Percentiles rank a stretch among this genome's conserved stretches.
These are phyloP conservation scores for Pleurotus ostreatus DNA, from an alignment of 768 basidiomycete species.

Conservation along the genomic window DNA sequence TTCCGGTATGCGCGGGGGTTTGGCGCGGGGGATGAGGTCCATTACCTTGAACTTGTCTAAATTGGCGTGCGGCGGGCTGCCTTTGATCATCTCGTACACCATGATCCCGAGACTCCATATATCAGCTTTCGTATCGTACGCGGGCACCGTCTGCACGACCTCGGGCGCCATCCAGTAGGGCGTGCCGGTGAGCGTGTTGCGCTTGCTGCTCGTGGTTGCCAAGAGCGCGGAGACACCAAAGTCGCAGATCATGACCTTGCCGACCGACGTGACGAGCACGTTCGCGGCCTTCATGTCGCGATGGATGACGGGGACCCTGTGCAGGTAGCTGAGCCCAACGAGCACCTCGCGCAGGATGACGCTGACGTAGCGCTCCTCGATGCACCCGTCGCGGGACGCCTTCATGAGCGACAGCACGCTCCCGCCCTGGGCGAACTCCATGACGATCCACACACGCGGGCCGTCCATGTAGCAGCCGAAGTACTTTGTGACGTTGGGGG, in stretches of 20 bases:
- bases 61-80: slow-evolving; percentile 91
- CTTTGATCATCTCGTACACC: slow-evolving; percentile 94
- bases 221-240: slow-evolving; percentile 97
- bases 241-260: slow-evolving; percentile 95
- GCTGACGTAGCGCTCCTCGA: slow-evolving; percentile 89
- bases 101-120: slow-evolving; percentile 98
- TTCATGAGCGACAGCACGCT: slow-evolving; percentile 94
- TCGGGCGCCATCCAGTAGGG: slow-evolving; percentile 99
- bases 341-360: slow-evolving; percentile 90
- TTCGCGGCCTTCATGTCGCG: slow-evolving; percentile 98
- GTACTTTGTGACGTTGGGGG: slow-evolving; percentile 90
- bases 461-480: slow-evolving; percentile 96
- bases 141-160: slow-evolving; percentile 83
- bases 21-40: slow-evolving; percentile 81
- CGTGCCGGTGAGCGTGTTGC: slow-evolving; percentile 95
- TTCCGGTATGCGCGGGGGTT: slow-evolving; percentile 78
- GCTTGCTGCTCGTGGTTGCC: slow-evolving; percentile 79
- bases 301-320: slow-evolving; percentile 93
- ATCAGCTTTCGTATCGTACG: slow-evolving; percentile 96
- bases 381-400: slow-evolving; percentile 62
- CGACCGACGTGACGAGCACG: slow-evolving; percentile 81
- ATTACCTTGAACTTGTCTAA: slow-evolving; percentile 84
- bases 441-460: slow-evolving; percentile 96
- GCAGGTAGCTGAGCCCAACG: slow-evolving; percentile 81
- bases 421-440: slow-evolving; percentile 96